These are phyloP conservation scores for Gomphus bonarii DNA, from an alignment of 1,284 basidiomycete species.

Conservation along the genomic window DNA sequence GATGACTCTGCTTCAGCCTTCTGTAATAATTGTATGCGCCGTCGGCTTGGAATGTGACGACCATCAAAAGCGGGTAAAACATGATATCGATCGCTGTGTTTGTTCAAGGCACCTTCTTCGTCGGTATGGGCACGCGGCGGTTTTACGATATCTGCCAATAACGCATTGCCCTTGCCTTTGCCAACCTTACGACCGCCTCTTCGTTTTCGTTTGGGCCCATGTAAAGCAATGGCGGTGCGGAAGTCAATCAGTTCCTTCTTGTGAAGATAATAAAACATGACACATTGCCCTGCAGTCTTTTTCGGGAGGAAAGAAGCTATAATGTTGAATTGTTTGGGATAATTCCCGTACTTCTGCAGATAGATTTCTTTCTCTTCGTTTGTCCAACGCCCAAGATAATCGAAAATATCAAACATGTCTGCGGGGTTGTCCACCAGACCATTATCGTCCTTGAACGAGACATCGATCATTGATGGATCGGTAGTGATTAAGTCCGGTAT, in stretches of 20 bases:
- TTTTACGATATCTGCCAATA: conserved; percentile 57
- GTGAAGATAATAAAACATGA: conserved; percentile 90
- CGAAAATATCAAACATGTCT: conserved; percentile 67
- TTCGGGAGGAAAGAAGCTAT: conserved; percentile 76
- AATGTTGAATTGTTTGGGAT: conserved; percentile 90
- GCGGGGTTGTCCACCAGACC: conserved; percentile 70
- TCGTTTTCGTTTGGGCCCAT: conserved; percentile 54
- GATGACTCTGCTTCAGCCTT: conserved; percentile 12
- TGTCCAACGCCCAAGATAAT: conserved; percentile 76
- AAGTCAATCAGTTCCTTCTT: conserved; percentile 87
- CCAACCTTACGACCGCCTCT: conserved; percentile 46
- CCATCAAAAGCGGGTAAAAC: neutral
- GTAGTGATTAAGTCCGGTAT: conserved; percentile 90
- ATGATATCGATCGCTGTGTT: conserved; percentile 35
- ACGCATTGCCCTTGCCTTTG: conserved; percentile 52
- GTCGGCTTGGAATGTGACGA: conserved; percentile 16
- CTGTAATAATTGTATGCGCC: conserved; percentile 19
- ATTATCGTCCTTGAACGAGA: conserved; percentile 77
- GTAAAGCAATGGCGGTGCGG: conserved; percentile 58
- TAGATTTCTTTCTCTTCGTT: conserved; percentile 77
- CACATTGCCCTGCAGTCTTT: conserved; percentile 86
- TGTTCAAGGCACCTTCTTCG: conserved; percentile 25
- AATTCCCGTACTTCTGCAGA: conserved; percentile 70
- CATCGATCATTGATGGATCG: conserved; percentile 47
- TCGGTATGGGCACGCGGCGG: conserved; percentile 34